Percentiles rank a stretch among this genome's conserved stretches.
Evolutionary conservation across 805 yeast genomes (phyloP).

Genomic region (Alloascoidea africana): DNA sequence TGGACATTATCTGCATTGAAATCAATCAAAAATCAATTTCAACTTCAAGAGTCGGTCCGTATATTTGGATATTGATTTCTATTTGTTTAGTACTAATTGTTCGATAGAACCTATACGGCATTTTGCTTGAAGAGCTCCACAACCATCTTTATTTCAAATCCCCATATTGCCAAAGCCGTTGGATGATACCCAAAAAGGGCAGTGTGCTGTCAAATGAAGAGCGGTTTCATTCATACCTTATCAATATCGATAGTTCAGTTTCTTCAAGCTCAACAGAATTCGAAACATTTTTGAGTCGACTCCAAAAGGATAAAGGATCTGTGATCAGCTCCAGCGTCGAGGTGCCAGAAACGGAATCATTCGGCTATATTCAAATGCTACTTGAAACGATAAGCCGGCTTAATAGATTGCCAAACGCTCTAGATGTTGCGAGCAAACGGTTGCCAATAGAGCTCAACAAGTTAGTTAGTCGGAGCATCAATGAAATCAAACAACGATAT

Average conservation of each 20-base stretch:
- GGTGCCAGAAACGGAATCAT: slow-evolving; percentile 27
- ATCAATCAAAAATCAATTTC: slow-evolving; percentile 34
- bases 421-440: slow-evolving; percentile 37
- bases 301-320: slow-evolving; percentile 4
- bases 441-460: slow-evolving; percentile 48
- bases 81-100: no score
- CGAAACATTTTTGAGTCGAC: slow-evolving; percentile 9
- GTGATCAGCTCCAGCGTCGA: slow-evolving; percentile 6
- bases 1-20: slow-evolving; percentile 43
- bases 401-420: slow-evolving; percentile 42
- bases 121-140: slow-evolving; percentile 63
- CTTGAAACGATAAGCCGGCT: slow-evolving; percentile 43
- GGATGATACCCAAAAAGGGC: slow-evolving; percentile 10
- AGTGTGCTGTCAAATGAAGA: neutral
- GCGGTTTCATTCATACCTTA: neutral
- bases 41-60: slow-evolving; percentile 39
- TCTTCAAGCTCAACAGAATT: slow-evolving; percentile 10
- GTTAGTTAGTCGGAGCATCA: slow-evolving; percentile 44
- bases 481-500: slow-evolving; percentile 46
- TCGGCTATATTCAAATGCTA: slow-evolving; percentile 34
- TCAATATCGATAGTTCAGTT: slow-evolving; percentile 3
- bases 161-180: slow-evolving; percentile 17
- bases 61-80: no score
- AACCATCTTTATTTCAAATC: slow-evolving; percentile 49
- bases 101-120: slow-evolving; percentile 54